These are phyloP conservation scores for Talinum fruticosum DNA, from an alignment of 148 eudicot genomes.

Conservation along the genomic window DNA sequence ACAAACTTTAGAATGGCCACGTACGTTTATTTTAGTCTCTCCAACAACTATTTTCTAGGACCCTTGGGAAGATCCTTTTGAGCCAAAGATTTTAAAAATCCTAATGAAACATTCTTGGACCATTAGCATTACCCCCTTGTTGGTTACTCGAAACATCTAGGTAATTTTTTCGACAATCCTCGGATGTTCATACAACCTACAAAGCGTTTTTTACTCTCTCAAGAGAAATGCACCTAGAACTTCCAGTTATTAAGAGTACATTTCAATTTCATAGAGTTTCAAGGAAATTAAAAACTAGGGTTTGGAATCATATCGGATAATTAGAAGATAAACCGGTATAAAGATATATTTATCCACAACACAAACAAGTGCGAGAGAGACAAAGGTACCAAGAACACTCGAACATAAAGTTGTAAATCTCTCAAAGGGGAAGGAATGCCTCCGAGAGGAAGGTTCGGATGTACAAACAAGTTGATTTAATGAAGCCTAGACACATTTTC, in stretches of 20 bases:
- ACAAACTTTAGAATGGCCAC: not conserved
- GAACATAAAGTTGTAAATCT: not conserved
- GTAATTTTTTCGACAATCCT: not conserved
- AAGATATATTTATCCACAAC: not conserved
- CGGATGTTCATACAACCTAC: not conserved
- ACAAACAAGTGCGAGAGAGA: not conserved
- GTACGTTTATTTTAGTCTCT: not conserved
- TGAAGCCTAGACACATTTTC: too few species aligned
- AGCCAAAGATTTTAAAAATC: not conserved
- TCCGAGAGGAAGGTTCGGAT: not conserved
- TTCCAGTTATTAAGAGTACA: too few species aligned
- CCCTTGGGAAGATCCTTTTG: not conserved
- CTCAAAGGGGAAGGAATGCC: not conserved
- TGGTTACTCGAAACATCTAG: constrained; percentile 3
- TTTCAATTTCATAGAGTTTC: not conserved
- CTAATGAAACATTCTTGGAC: not conserved
- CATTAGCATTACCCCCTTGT: constrained; percentile 5
- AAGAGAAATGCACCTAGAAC: not conserved
- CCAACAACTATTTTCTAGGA: not conserved
- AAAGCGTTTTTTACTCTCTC: not conserved
- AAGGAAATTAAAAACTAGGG: not conserved
- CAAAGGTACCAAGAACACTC: not conserved
- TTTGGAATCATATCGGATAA: not conserved
- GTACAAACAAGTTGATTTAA: not conserved
- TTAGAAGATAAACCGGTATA: not conserved